Percentiles rank a stretch among this genome's conserved stretches.
Evolutionary conservation across 2,329 filamentous ascomycete species (phyloP).

Genomic region (Calonectria ilicicola): DNA sequence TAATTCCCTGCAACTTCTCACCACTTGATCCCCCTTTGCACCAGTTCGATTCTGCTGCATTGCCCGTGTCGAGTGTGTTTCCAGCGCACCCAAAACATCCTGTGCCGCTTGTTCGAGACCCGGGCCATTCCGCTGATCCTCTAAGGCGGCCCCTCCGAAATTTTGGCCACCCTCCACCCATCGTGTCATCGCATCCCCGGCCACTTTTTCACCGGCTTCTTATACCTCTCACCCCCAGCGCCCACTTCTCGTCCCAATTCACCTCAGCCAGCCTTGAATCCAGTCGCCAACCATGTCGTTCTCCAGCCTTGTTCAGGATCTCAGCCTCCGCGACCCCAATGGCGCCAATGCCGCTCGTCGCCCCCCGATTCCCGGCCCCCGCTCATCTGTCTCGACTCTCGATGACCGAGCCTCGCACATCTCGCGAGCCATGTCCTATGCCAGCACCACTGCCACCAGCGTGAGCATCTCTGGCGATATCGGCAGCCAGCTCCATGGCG

Average conservation of each 20-base stretch:
- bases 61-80: not conserved
- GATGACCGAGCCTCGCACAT: slow-evolving; percentile 72
- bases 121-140: slow-evolving; percentile 35
- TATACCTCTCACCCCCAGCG: slow-evolving; percentile 16
- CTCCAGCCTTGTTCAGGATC: slow-evolving; percentile 75
- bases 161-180: slow-evolving; percentile 40
- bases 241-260: slow-evolving; percentile 2
- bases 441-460: slow-evolving; percentile 75
- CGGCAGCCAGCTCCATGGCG: slow-evolving; percentile 84
- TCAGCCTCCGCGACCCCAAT: slow-evolving; percentile 68
- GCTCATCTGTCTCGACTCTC: slow-evolving; percentile 64
- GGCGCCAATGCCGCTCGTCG: slow-evolving; percentile 60
- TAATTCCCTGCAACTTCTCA: not conserved
- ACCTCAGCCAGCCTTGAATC: slow-evolving; percentile 14
- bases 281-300: slow-evolving; percentile 67
- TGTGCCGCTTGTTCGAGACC: slow-evolving; percentile 16
- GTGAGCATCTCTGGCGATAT: slow-evolving; percentile 81
- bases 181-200: slow-evolving; percentile 25
- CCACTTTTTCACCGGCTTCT: slow-evolving; percentile 16
- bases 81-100: not conserved
- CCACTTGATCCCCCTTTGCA: slow-evolving; percentile 10
- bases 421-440: slow-evolving; percentile 73
- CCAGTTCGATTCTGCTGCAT: slow-evolving; percentile 10
- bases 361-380: slow-evolving; percentile 52
- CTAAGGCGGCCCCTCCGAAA: slow-evolving; percentile 27